phyloP scores from a whole-genome alignment of 495 filamentous ascomycete species.

The Chaetomium fimeti region DNA sequence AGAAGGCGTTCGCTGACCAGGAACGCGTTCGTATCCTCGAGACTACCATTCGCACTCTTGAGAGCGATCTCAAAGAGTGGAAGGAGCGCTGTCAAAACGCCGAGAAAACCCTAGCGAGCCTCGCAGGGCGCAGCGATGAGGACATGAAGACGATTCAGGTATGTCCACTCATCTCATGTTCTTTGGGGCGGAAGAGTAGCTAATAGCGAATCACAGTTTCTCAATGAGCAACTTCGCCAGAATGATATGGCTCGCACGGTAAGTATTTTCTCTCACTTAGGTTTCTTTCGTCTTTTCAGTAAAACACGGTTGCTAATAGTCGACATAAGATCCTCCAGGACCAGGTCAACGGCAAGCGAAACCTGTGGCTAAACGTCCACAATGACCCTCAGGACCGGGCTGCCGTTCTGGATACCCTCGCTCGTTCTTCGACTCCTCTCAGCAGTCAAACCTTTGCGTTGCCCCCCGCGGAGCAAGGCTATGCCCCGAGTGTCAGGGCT shows the following conservation, averaged over 20 bases:
- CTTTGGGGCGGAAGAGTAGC: background rate
- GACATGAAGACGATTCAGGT: constrained; percentile 22
- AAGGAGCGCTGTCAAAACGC: constrained; percentile 1
- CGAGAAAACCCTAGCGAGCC: background rate
- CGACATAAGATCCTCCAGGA: constrained; percentile 20
- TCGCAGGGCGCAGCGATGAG: constrained; percentile 9
- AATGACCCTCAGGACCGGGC: constrained; percentile 22
- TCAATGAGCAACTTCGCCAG: constrained; percentile 22
- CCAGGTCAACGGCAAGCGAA: constrained; percentile 29
- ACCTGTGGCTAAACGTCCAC: constrained; percentile 30
- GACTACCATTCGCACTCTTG: background rate
- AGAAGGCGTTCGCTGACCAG: background rate
- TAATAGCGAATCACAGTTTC: constrained; percentile 2
- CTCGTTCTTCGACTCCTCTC: constrained; percentile 4
- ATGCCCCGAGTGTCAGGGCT: background rate
- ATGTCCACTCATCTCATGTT: background rate
- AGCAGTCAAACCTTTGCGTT: constrained; percentile 9
- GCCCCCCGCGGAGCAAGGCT: background rate
- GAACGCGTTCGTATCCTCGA: constrained; percentile 6
- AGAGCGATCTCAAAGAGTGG: constrained; percentile 7
- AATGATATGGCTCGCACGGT: constrained; percentile 13
- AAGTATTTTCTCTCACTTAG: background rate
- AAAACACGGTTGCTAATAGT: background rate
- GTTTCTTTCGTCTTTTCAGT: too few relatives aligned
- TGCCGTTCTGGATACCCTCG: constrained; percentile 5